Evolutionary conservation across 2,329 filamentous ascomycete species (phyloP), one percentile per base, ranked within the genome.

Genomic region (Mariannaea sp.): DNA sequence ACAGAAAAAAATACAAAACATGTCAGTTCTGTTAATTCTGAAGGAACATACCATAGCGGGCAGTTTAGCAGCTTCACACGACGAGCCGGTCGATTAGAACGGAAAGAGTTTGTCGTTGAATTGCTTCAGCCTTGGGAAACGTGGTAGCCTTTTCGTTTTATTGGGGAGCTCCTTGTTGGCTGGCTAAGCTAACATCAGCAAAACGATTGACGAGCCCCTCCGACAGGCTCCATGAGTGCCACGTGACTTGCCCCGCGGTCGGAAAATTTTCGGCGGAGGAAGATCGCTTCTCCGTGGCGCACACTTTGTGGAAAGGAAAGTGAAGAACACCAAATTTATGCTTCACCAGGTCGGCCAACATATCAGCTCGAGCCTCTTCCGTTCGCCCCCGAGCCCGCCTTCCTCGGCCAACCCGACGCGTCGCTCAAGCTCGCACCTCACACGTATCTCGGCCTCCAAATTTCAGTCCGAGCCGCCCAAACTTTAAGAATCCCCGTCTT

Each of bases 161-260:
- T 39, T 57, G 49, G 56, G 51, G 55, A 68, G 56, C 65, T 68
- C 56, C 58, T 55, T 24, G 22, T 8, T 24, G 8, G 22, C 22
- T 24, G 5, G 22, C 8, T 24, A 24, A 60, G 61, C 58, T 53
- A 62, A 56, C 58, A 55, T 36, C 49, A 62, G 44, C 57, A 49
- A 56, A 48, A 40, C 30, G 40, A 48, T 39, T 7, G 60, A 55
- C 62, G 26, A 29, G n/a, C n/a, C 29, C 64, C 66, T 64, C 66
- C 62, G 56, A 55, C 57, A 64, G 58, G 49, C 57, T 39, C 51
- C 27, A 29, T 49, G 33, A 29, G 49, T 45, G 38, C 30, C 72
- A 75, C 72, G 72, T 75, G 72, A 75, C 65, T 75, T 74, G 71
- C 72, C 72, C 72, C 71, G 71, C 71, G 62, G 47, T 55, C 54